phyloP scores from a whole-genome alignment of 768 basidiomycete species.

The Auriscalpium vulgare region DNA sequence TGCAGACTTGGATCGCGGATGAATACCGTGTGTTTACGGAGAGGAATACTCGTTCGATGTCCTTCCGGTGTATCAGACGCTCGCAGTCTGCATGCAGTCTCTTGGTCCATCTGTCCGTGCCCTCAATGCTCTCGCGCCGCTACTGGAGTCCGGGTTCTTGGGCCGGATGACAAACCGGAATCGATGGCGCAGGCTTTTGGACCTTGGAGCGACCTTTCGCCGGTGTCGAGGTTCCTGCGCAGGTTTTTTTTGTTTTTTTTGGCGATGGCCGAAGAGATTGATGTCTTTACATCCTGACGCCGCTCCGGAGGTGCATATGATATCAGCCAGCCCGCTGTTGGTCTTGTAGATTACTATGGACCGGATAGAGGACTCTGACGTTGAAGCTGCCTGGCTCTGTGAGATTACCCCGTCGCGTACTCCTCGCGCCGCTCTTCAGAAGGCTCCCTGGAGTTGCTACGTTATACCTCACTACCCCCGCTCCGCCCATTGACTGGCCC shows the following conservation, averaged over 20 bases:
- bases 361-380: background rate
- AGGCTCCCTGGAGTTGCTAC: constrained; percentile 9
- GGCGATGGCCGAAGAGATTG: constrained; percentile 51
- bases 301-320: constrained; percentile 8
- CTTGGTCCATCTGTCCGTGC: constrained; percentile 32
- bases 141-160: constrained; percentile 52
- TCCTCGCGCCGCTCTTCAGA: constrained; percentile 8
- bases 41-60: constrained; percentile 57
- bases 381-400: background rate
- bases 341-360: background rate
- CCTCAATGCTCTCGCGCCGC: constrained; percentile 39
- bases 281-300: constrained; percentile 20
- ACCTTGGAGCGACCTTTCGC: constrained; percentile 48
- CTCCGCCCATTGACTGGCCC: background rate
- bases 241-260: too few species aligned
- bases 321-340: constrained; percentile 2
- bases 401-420: background rate
- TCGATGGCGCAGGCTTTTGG: constrained; percentile 44
- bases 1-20: constrained; percentile 59
- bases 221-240: constrained; percentile 29
- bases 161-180: constrained; percentile 41
- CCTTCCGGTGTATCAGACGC: constrained; percentile 54
- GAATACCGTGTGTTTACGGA: constrained; percentile 39
- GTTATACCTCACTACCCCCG: constrained; percentile 1
- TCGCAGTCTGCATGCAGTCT: constrained; percentile 42